Conservation (phyloP, 768 basidiomycete species). For the Clitopilus passeckerianus region DNA sequence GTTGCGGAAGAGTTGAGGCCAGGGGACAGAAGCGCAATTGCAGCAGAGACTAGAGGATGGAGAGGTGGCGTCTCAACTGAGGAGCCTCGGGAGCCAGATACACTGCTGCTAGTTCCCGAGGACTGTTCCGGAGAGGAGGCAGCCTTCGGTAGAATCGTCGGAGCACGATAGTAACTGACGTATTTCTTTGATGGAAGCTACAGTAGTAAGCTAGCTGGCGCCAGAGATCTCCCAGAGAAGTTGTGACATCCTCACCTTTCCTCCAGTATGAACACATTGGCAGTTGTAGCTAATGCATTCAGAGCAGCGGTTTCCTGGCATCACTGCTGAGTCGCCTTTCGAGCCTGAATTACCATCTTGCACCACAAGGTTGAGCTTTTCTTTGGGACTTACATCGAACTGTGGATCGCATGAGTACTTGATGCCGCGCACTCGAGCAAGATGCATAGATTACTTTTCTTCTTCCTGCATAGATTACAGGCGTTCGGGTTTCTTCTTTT, state of each 20-base stretch:
- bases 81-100: constrained; percentile 55
- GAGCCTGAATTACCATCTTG: not conserved
- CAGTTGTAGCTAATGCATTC: constrained; percentile 46
- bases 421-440: not conserved
- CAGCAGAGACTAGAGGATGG: not conserved
- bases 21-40: not conserved
- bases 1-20: not conserved
- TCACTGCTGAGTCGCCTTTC: constrained; percentile 66
- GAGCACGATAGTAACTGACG: constrained; percentile 32
- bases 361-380: too few relatives aligned
- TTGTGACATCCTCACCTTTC: constrained; percentile 33
- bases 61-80: constrained; percentile 24
- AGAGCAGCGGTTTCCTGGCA: constrained; percentile 56
- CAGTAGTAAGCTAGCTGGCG: not conserved
- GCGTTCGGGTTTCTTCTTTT: constrained; percentile 73
- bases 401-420: not conserved
- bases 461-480: constrained; percentile 78
- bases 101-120: not conserved
- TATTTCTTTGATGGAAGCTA: constrained; percentile 33
- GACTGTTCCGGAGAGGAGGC: not conserved
- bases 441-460: constrained; percentile 51
- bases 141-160: constrained; percentile 41
- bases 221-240: constrained; percentile 8
- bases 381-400: too few relatives aligned
- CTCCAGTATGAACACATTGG: constrained; percentile 50